Base-by-base conservation (phyloP, 331 rosid species). In the Stylosanthes scabra region DNA sequence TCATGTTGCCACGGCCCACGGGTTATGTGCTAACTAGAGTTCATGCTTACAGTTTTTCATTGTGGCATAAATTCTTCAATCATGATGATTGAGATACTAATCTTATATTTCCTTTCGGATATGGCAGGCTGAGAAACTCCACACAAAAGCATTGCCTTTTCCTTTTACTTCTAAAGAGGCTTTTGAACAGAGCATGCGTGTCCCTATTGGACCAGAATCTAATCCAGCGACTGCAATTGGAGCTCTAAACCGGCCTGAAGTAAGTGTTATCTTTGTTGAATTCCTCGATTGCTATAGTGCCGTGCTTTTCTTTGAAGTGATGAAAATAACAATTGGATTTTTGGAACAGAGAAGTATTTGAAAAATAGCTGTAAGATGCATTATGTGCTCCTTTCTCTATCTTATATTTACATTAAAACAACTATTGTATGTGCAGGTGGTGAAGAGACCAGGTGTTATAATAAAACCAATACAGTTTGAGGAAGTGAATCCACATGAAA, bases 141-240 rank as follows among this genome's bases (percentile, higher is more conserved):
- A 84, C 70, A 82, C 96, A 40, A 87, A 83, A 74, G 49, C 83
- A 7, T 63, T 94, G 70, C 97, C 99, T 47, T 91, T 31, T 81
- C 99, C 99, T 10, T 94, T 78, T 74, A 84, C 97, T 25, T 88
- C 93, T 66, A 86, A 82, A 68, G 97, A 88, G 68, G 88, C 87
- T 55, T 94, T 79, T 77, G 92, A 94, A 55, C 96, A 88, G 84
- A 91, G 90, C 78, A 83, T 88, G 66, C 93, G 96, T 61, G 72
- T 86, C 86, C 99, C 99, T 42, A 78, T 94, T 11, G 99, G 97
- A 74, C 97, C 99, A 14, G 99, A 94, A 71, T 89, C 77, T 77
- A 94, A 91, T 85, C 99, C 99, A 1, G 86, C 93, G 70, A 84
- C 84, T 14, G 76, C 87, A 3, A 66, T 81, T 41, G 93, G 90